phyloP scores from a whole-genome alignment of 352 stramenopile genomes.

The Sclerospora graminicola region DNA sequence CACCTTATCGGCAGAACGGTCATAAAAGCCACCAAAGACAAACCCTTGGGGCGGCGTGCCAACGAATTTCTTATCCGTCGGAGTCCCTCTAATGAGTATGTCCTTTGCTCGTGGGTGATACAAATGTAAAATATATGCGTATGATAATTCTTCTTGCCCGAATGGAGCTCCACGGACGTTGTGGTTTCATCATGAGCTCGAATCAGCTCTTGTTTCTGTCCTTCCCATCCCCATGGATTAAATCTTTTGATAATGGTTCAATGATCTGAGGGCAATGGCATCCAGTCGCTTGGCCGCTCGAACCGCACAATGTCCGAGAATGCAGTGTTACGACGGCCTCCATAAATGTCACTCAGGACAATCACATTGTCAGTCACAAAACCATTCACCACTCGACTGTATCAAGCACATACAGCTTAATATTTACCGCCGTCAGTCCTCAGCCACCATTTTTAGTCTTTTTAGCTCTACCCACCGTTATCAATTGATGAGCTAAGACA shows the following conservation, averaged over 20 bases:
- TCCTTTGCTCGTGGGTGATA: constrained; percentile 24
- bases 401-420: too few relatives aligned
- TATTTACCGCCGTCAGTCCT: too few relatives aligned
- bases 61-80: constrained; percentile 4
- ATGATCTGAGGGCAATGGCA: constrained; percentile 24
- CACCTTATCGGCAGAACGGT: constrained; percentile 9
- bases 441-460: too few relatives aligned
- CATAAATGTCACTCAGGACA: too few relatives aligned
- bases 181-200: constrained; percentile 19
- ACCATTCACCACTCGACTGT: too few relatives aligned
- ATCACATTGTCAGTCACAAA: too few relatives aligned
- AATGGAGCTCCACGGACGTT: constrained; percentile 29
- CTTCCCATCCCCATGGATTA: constrained; percentile 32
- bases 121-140: constrained; percentile 40
- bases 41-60: constrained; percentile 13
- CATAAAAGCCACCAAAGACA: constrained; percentile 15
- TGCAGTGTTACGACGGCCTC: too few relatives aligned
- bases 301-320: too few relatives aligned
- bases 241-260: constrained; percentile 5
- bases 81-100: constrained; percentile 23
- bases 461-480: too few relatives aligned
- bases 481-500: too few relatives aligned
- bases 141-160: constrained; percentile 25
- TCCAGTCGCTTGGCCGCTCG: constrained; percentile 24
- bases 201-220: constrained; percentile 24